Evolutionary conservation across 106 monocot species (phyloP), one percentile per base, ranked within the genome.

Genomic region (Posidonia australis): DNA sequence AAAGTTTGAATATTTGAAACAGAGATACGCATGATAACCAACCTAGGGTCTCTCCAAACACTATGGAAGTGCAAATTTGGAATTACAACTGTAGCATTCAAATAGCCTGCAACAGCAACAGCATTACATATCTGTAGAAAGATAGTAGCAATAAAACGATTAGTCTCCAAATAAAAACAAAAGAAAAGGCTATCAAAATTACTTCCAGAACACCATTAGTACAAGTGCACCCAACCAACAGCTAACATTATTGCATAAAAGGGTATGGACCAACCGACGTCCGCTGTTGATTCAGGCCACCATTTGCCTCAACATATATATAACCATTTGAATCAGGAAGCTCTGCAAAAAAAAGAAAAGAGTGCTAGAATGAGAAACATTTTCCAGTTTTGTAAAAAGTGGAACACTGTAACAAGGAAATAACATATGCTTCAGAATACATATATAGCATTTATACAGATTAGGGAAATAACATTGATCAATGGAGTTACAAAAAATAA

Each of bases 31-130:
- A 53, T 29, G 1, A 2, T 45, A 65, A 65, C 66, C 46, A 51
- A 98, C 96, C 96, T 98, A 66, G 80, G 90, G 77, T 98, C 96
- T 74, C 72, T 84, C 96, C 96, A 98, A 54, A 98, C 73, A 74
- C 96, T 98, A 66, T 98, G 96, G 64, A 83, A 98, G 46, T 87
- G 90, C 28, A 98, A 98, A 76, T 98, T 87, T 61, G 96, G 96
- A 12, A 98, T 83, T 12, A 98, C 65, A 65, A 98, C 87, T 31
- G 96, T 98, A 20, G 96, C 96, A 83, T 98, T 98, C 46, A 98
- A 72, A 77, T 86, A 91, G 19, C 90, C 90, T 19, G 90, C 96
- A 44, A 98, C 86, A 23, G 96, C 96, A 58, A 98, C 96, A 25
- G 96, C 96, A 85, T 98, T 98, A 80, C 96, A 98, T 77, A 98